phyloP scores from a whole-genome alignment of 225 moss, liverwort and hornwort genomes.

The Pseudisothecium myosuroides region DNA sequence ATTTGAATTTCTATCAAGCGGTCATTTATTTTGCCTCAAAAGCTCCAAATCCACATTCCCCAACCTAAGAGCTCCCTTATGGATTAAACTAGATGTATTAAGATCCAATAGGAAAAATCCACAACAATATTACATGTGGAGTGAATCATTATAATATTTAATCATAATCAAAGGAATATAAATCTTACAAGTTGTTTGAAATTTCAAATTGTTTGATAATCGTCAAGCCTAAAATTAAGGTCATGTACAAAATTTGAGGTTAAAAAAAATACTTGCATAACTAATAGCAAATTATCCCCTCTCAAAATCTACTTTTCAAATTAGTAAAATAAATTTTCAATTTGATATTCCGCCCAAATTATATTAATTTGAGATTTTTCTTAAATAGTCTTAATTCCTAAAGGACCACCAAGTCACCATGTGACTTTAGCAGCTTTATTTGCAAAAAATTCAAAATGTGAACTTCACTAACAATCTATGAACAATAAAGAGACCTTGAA shows the following conservation, averaged over 20 bases:
- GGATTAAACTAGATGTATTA: neutral
- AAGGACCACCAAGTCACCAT: too few species aligned
- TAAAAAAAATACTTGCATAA: neutral
- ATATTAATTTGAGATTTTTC: neutral
- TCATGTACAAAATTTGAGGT: neutral
- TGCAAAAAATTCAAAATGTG: too few species aligned
- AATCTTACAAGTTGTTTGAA: neutral
- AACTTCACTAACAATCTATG: too few species aligned
- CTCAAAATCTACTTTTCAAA: neutral
- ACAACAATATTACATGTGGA: neutral
- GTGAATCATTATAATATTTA: neutral
- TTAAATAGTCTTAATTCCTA: too few species aligned
- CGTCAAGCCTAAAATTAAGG: neutral
- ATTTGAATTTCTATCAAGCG: neutral
- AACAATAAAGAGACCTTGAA: too few species aligned
- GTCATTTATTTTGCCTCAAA: neutral
- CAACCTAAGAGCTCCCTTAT: neutral
- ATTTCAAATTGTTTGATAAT: neutral
- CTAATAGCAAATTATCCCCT: neutral
- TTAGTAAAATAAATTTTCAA: neutral
- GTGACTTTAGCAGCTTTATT: too few species aligned
- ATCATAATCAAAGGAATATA: neutral
- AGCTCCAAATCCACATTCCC: neutral
- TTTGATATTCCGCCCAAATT: neutral
- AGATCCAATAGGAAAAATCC: accelerated